Base-by-base conservation (phyloP, 225 moss, liverwort and hornwort genomes). In the Marchantia paleacea region DNA sequence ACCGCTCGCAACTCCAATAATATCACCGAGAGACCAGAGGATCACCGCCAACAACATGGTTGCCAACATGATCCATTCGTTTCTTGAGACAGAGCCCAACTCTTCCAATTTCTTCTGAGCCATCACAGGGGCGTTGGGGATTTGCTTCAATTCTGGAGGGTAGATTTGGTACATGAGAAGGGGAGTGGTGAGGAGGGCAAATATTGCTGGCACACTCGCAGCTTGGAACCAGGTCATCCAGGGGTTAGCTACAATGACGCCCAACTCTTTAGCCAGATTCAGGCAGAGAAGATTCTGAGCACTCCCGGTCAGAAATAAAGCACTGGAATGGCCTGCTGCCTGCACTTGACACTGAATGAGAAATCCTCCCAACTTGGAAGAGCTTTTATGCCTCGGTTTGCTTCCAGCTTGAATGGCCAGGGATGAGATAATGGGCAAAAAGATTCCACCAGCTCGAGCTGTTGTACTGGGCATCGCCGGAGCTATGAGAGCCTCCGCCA, bases 361-460 rank as follows among this genome's bases (percentile, higher is more conserved):
- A 47, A 51, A 81, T 4, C 58, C 66, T 22, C 75, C 75, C 47
- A 81, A 0, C n/a, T 63, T 62, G 7, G 12, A 28, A n/a, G 47
- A 24, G n/a, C 62, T 48, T 14, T 48, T 62, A 26, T 81, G 57
- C n/a, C 57, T 64, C 5, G 74, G 30, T 12, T 31, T 60, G 52
- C 74, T 75, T 13, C 75, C 75, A 12, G 49, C 58, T 31, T 47
- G 74, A 2, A 60, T 7, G 55, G 60, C 58, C 30, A 81, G 75
- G 20, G 74, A 68, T 50, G 73, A 73, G 30, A 81, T 74, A 31
- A 81, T 51, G 8, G 81, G 75, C 12, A 81, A 51, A 61, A 81
- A 74, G 57, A 81, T 81, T 26, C 81, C 81, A 20, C 74, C 81
- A 47, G 74, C 81, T 19, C 81, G 57, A 0, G 81, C 81, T 13